Percentiles rank a stretch among this genome's conserved stretches.
phyloP scores from a whole-genome alignment of 2,329 filamentous ascomycete species.

The Ilyonectria destructans region DNA sequence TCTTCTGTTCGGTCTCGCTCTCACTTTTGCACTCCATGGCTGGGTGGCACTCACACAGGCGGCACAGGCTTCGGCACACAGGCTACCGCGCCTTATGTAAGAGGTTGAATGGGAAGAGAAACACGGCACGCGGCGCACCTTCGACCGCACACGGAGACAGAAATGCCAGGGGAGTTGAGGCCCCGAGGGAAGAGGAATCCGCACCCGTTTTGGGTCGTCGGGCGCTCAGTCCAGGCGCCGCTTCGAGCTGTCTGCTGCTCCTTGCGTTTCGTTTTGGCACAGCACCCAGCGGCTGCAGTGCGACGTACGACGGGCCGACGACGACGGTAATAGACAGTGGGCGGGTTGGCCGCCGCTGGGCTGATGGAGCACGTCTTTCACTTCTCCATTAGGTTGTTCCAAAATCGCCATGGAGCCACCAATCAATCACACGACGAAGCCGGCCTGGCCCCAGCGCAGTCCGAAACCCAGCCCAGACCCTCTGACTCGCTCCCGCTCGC shows the following conservation, averaged over 20 bases:
- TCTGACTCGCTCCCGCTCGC: slow-evolving; percentile 15
- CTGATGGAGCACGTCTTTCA: background rate
- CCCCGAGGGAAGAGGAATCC: background rate
- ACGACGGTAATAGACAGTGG: background rate
- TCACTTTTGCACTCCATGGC: too few species aligned
- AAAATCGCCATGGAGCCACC: slow-evolving; percentile 11
- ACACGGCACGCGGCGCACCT: background rate
- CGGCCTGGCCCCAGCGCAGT: slow-evolving; percentile 3
- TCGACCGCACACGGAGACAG: background rate
- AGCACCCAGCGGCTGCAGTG: background rate
- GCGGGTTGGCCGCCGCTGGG: background rate
- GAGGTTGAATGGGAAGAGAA: slow-evolving; percentile 18
- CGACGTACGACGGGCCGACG: background rate
- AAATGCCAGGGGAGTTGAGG: slow-evolving; percentile 1
- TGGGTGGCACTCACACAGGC: too few species aligned
- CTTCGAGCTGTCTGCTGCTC: background rate
- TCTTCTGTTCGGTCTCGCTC: too few species aligned
- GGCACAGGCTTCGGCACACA: background rate
- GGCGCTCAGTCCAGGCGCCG: too few species aligned
- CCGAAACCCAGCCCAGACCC: slow-evolving; percentile 7
- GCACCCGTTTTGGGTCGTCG: background rate
- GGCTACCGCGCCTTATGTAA: slow-evolving; percentile 16
- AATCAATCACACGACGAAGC: slow-evolving; percentile 25
- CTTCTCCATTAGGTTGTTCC: slow-evolving; percentile 1
- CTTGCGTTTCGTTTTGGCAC: background rate